phyloP scores from a whole-genome alignment of 2,329 filamentous ascomycete genomes.

The Fusarium torreyae region DNA sequence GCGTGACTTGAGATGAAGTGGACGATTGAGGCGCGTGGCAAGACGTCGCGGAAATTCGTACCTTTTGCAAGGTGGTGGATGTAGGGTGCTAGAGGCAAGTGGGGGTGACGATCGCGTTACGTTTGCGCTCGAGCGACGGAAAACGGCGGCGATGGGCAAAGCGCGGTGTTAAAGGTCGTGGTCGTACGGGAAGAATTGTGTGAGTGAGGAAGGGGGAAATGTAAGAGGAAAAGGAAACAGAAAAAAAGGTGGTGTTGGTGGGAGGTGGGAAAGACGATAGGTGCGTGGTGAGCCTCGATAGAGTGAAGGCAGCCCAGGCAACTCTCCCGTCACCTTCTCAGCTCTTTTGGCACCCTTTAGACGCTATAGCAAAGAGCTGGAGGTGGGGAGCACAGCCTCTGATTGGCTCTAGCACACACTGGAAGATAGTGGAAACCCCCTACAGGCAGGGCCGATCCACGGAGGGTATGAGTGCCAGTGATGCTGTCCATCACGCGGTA shows the following conservation, averaged over 20 bases:
- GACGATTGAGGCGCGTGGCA: conserved; percentile 21
- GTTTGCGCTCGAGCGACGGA: conserved; percentile 8
- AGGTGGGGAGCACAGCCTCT: conserved; percentile 44
- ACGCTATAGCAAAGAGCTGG: conserved; percentile 8
- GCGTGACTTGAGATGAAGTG: conserved; percentile 13
- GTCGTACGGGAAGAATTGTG: not conserved
- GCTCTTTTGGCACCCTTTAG: conserved; percentile 10
- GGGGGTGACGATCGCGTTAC: conserved; percentile 27
- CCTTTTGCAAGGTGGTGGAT: conserved; percentile 29
- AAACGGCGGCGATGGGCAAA: not conserved
- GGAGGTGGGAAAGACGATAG: conserved; percentile 33
- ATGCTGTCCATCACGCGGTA: not conserved
- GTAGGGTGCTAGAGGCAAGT: conserved; percentile 20
- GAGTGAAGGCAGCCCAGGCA: conserved; percentile 32
- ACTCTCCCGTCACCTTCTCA: conserved; percentile 2
- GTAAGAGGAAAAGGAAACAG: no score
- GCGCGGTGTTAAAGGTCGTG: not conserved
- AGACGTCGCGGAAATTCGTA: conserved; percentile 23
- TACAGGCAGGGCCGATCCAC: not conserved
- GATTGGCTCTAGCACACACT: conserved; percentile 43
- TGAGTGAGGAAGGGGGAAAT: not conserved
- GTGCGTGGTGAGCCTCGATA: conserved; percentile 42
- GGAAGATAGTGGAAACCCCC: conserved; percentile 20
- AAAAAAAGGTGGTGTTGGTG: conserved; percentile 22
- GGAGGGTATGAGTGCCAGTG: conserved; percentile 7